Base-by-base conservation (phyloP, 2,329 filamentous ascomycete genomes). In the Aspergillus hortae region DNA sequence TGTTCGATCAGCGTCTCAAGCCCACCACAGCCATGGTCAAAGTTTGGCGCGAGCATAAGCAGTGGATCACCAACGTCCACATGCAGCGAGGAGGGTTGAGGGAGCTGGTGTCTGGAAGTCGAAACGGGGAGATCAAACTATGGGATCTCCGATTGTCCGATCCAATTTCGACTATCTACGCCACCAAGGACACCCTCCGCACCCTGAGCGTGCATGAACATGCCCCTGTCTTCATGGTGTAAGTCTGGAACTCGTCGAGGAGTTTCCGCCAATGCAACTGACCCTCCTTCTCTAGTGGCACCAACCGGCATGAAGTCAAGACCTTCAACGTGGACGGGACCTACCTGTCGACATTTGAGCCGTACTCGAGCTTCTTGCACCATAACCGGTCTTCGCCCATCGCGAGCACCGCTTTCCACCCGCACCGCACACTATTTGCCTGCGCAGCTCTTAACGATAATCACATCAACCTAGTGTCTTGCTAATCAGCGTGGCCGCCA, bases 51-150 rank as follows among this genome's bases (percentile, higher is more conserved):
- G 90, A 96, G 63, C 92, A 97, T 66, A 86, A 87, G 55, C 90
- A 95, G 62, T 99, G 94, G 94, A 87, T 99, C 70, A 92, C 91
- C 63, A 94, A 90, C 60, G 90, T 96, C 12, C 94, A 97, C 68
- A 91, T 99, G 84, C 94, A 99, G 73, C 88, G 94, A 41, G 94
- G 94, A 55, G 94, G 94, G 2, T 86, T 96, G 71, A 82, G 94
- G 53, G 94, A 99, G 71, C 81, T 99, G 40, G 80, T 99, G 48
- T 92, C 88, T 41, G 94, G 91, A 17, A 95, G 91, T 67, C 84
- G 90, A 44, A 94, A 96, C 65, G 94, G 94, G 55, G 94, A 94
- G 67, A 89, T 99, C 58, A 92, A 90, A 68, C 79, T 99, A 14
- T 99, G 94, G 94, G 94, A 99, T 70, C 90, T 99, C 46, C 84